These are phyloP conservation scores for Claviceps maximensis DNA, from an alignment of 2,329 filamentous ascomycete genomes.

Conservation along the genomic window DNA sequence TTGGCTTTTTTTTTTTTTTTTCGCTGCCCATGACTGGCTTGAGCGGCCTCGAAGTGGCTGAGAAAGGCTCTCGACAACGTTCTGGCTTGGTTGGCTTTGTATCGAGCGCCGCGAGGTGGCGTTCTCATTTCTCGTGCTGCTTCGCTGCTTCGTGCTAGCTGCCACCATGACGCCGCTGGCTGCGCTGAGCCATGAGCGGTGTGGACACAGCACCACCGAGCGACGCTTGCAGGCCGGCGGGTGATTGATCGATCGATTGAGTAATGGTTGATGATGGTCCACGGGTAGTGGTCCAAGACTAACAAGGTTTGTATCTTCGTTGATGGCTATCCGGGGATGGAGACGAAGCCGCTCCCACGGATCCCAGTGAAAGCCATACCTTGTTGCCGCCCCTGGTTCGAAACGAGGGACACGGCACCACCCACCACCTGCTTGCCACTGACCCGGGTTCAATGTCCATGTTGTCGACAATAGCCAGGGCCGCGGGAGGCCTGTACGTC, in stretches of 20 bases:
- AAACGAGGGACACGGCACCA: neutral
- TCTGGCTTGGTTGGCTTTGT: neutral
- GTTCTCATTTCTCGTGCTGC: constrained; percentile 1
- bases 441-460: constrained; percentile 3
- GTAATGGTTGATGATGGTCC: neutral
- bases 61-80: constrained; percentile 1
- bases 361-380: constrained; percentile 5
- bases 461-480: constrained; percentile 3
- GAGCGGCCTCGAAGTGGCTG: neutral
- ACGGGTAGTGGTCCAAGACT: neutral
- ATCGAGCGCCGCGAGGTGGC: neutral
- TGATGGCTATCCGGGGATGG: neutral
- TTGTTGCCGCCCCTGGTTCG: constrained; percentile 7
- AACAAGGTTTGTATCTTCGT: neutral
- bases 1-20: constrained; percentile 9
- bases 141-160: constrained; percentile 2
- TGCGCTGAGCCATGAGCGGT: constrained; percentile 16
- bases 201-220: constrained; percentile 11
- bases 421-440: neutral
- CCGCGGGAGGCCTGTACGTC: constrained; percentile 3
- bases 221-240: neutral
- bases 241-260: no score
- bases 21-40: constrained; percentile 1
- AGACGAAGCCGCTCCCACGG: constrained; percentile 3
- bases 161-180: constrained; percentile 1